Conservation (phyloP, 208 protist species). For the Wallacemonas sp. region DNA sequence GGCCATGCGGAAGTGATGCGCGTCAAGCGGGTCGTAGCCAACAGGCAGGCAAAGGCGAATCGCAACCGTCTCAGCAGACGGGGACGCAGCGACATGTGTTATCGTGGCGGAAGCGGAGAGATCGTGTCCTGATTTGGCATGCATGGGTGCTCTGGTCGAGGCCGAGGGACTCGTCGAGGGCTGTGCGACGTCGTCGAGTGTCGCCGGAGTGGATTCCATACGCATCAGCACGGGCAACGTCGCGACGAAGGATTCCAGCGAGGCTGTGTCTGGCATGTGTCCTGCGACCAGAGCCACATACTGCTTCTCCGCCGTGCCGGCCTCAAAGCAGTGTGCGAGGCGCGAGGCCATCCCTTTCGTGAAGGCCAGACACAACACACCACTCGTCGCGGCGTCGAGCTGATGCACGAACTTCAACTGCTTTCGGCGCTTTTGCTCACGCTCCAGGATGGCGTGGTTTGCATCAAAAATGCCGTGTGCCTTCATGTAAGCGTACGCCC, state of each 20-base stretch:
- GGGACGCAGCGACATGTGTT: neutral
- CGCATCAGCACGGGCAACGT: neutral
- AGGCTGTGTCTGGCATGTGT: conserved; percentile 30
- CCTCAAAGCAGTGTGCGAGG: conserved; percentile 86
- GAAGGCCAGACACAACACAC: conserved; percentile 88
- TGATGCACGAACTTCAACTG: conserved; percentile 91
- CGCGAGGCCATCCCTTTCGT: conserved; percentile 73
- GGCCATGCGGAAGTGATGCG: conserved; percentile 63
- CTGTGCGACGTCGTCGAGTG: no score
- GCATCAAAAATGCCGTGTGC: conserved; percentile 27
- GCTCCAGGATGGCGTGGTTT: conserved; percentile 25
- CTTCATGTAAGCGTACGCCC: conserved; percentile 46
- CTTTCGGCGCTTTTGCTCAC: conserved; percentile 35
- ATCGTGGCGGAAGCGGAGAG: neutral
- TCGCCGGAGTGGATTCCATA: neutral
- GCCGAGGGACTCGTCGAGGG: no score
- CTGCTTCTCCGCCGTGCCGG: conserved; percentile 71
- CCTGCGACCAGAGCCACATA: conserved; percentile 84
- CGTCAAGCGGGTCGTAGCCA: conserved; percentile 47
- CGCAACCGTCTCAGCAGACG: neutral
- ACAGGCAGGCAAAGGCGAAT: conserved; percentile 34
- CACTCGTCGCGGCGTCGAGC: conserved; percentile 90
- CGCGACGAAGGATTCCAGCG: neutral
- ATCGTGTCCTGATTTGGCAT: neutral
- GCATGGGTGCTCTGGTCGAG: neutral